Base-by-base conservation (phyloP, 306 rosid genomes). In the Mucuna pruriens region DNA sequence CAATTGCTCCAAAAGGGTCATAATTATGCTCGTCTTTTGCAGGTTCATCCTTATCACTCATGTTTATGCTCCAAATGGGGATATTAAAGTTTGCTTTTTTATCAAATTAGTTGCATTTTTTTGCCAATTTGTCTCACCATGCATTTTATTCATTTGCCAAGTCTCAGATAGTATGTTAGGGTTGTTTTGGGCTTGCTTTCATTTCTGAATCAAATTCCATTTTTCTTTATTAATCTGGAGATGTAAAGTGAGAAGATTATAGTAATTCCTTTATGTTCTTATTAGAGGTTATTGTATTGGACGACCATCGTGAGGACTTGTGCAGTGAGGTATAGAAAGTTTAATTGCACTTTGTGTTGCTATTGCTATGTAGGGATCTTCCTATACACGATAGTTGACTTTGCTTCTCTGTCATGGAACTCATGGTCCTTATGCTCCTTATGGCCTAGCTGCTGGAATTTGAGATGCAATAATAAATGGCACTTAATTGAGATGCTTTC, bases 11-110 rank as follows among this genome's bases (percentile, higher is more conserved):
- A 82, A 6, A 88, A 84, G 80, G 61, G 79, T 36, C 83, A 82
- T 49, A 89, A 86, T 29, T 94, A 75, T 51, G 97, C 93, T 39
- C 84, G 93, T 8, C 92, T 95, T 71, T 90, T 84, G 80, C 99
- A 95, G 97, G 90, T 87, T 80, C 44, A 23, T 82, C 33, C 68
- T 29, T 7, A 44, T 45, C 15, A 13, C 36, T 25, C 20, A 2
- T 40, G 22, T 48, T 48, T 72, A 4, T 80, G 34, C 13, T 25
- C 44, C 36, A 46, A 49, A 61, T 20, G 8, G 39, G 66, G 48
- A 29, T 68, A 71, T 71, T 26, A 8, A 69, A 63, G n/a, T 76
- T 68, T 74, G n/a, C 10, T 55, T 71, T 55, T 83, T 72, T 65
- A 11, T 46, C 20, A 73, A 15, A 12, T 77, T 76, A 10, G 77